Conservation (phyloP, 2,329 filamentous ascomycete species). For the Juglanconis sp. region DNA sequence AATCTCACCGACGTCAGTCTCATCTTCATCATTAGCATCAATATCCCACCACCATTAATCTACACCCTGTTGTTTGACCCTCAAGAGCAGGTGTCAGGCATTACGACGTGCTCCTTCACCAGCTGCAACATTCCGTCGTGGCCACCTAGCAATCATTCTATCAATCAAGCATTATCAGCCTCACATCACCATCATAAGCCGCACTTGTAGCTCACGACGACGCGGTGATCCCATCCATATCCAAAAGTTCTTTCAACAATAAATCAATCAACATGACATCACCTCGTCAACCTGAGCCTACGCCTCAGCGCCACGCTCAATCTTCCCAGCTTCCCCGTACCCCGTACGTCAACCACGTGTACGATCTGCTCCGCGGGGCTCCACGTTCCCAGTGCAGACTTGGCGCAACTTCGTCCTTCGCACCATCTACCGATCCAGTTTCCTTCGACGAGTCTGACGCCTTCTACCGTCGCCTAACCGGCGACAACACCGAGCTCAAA, state of each 20-base stretch:
- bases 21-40: no score
- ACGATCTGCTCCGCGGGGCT: neutral
- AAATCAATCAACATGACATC: neutral
- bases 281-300: neutral
- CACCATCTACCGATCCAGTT: neutral
- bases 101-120: no score
- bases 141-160: no score
- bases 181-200: no score
- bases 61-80: no score
- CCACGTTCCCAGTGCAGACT: neutral
- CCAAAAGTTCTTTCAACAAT: no score
- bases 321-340: neutral
- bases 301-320: neutral
- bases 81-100: no score
- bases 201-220: no score
- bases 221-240: no score
- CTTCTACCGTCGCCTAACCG: neutral
- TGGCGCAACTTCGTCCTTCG: neutral
- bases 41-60: no score
- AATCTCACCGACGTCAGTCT: neutral
- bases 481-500: neutral
- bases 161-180: no score
- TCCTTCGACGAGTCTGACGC: neutral
- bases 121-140: no score
- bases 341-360: neutral